Base-by-base conservation (phyloP, 2,329 filamentous ascomycete species). In the Diaporthe citriasiana region DNA sequence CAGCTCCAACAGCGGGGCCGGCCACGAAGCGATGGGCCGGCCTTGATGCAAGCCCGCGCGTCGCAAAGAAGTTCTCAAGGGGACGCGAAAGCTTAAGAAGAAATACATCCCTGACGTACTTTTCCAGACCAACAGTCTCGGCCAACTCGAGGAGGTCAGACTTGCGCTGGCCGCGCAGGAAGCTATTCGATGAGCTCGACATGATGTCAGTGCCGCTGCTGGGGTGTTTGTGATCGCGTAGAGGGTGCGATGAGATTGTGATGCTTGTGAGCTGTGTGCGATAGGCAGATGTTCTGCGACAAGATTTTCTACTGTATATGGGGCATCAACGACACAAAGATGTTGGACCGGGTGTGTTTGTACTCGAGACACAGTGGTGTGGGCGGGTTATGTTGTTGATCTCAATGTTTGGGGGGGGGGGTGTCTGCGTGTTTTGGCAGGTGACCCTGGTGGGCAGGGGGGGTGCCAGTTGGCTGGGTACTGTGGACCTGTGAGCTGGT, bases 81-180 rank as follows among this genome's bases (percentile, higher is more conserved):
- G n/a, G 53, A 59, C 38, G 40, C 68, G 30, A 47, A 72, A 75
- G 69, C 45, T 69, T 63, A 59, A 45, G 65, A 63, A 40, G 70
- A 53, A n/a, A 60, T 19, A 3, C 15, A 30, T 10, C 38, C 13
- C 8, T 71, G 76, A 89, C 92, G 80, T 90, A 97, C 95, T 93
- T 89, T 81, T 90, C 88, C 71, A 96, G 86, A 74, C 93, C 93
- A 76, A 93, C 89, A 60, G 88, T 85, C 77, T 94, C 90, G 74
- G 94, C 94, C 76, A 97, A 87, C 76, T 94, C 92, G 78, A 91
- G 83, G 73, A 98, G 89, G 77, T 96, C 94, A 79, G 88, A 88
- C 88, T 97, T 97, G 86, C 93, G 93, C 89, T 97, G 93, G 82
- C 89, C 89, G 83, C 92, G 90, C 82, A 98, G 88, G 91, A 93